These are phyloP conservation scores for Cyathus striatus DNA, from an alignment of 768 basidiomycete genomes.

Conservation along the genomic window DNA sequence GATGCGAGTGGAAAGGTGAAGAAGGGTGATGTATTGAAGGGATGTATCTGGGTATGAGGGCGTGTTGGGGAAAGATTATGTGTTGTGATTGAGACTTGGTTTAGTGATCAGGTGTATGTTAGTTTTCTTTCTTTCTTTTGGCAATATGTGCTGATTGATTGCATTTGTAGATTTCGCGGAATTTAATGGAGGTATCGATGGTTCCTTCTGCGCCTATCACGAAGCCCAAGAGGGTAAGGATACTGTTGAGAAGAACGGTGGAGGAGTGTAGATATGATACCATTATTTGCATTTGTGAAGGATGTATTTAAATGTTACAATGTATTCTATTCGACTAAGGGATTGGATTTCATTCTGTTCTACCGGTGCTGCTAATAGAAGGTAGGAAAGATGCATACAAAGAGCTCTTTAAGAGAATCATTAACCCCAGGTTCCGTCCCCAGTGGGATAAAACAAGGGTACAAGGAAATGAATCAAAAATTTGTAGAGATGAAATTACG, in stretches of 20 bases:
- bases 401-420: too few species aligned
- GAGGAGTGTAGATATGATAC: slow-evolving; percentile 50
- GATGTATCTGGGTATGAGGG: slow-evolving; percentile 54
- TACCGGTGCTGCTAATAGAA: too few species aligned
- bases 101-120: slow-evolving; percentile 47
- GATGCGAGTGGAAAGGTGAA: slow-evolving; percentile 31
- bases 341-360: too few species aligned
- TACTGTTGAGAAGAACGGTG: slow-evolving; percentile 53
- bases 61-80: slow-evolving; percentile 56
- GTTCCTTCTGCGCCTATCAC: slow-evolving; percentile 19
- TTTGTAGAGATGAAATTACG: too few species aligned
- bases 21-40: slow-evolving; percentile 32
- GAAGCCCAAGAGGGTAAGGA: slow-evolving; percentile 28
- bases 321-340: too few species aligned
- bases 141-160: slow-evolving; percentile 1
- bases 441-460: too few species aligned
- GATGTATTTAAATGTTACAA: too few species aligned
- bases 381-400: too few species aligned
- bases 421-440: too few species aligned
- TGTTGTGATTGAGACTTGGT: slow-evolving; percentile 73
- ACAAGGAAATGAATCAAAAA: too few species aligned
- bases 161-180: slow-evolving; percentile 57
- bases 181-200: slow-evolving; percentile 62
- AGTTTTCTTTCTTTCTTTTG: slow-evolving; percentile 34
- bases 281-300: too few species aligned